Evolutionary conservation across 768 basidiomycete species (phyloP).

Genomic region (Cystofilobasidium ferigula): DNA sequence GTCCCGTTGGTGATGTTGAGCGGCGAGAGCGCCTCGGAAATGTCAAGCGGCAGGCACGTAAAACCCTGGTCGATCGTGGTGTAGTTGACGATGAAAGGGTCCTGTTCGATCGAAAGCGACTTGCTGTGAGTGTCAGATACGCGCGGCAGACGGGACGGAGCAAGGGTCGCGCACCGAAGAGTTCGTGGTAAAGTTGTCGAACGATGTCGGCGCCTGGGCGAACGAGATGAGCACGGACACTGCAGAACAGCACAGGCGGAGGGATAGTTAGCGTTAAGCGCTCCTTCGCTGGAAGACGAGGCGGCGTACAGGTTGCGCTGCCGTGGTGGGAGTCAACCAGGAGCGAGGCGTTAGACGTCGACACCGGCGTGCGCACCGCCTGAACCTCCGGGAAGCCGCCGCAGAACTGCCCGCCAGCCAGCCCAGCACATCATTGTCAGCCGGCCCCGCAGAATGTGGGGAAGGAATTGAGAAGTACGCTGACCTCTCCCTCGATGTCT

Average conservation of each 20-base stretch:
- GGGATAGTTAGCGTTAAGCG: not conserved
- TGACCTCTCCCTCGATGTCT: too few species aligned
- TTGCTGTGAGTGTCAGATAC: not conserved
- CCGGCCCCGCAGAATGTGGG: too few species aligned
- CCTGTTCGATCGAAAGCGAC: not conserved
- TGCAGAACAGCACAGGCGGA: not conserved
- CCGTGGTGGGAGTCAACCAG: too few species aligned
- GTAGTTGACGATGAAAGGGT: slow-evolving; percentile 1
- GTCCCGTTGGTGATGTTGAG: slow-evolving; percentile 22
- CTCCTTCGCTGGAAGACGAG: too few species aligned
- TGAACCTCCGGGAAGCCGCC: too few species aligned
- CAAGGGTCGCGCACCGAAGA: slow-evolving; percentile 10
- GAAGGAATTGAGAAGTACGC: too few species aligned
- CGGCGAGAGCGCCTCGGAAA: slow-evolving; percentile 1
- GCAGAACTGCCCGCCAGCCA: too few species aligned
- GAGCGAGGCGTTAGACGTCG: too few species aligned
- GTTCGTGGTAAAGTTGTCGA: slow-evolving; percentile 15
- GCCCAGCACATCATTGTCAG: too few species aligned
- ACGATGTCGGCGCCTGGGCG: not conserved
- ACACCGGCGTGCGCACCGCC: too few species aligned
- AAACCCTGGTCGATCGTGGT: slow-evolving; percentile 13
- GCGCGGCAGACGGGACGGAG: not conserved
- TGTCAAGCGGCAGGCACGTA: slow-evolving; percentile 12
- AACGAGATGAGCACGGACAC: slow-evolving; percentile 20
- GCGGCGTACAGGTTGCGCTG: not conserved